Evolutionary conservation across 768 basidiomycete genomes (phyloP).

Genomic region (Tylopilus rubrobrunneus): DNA sequence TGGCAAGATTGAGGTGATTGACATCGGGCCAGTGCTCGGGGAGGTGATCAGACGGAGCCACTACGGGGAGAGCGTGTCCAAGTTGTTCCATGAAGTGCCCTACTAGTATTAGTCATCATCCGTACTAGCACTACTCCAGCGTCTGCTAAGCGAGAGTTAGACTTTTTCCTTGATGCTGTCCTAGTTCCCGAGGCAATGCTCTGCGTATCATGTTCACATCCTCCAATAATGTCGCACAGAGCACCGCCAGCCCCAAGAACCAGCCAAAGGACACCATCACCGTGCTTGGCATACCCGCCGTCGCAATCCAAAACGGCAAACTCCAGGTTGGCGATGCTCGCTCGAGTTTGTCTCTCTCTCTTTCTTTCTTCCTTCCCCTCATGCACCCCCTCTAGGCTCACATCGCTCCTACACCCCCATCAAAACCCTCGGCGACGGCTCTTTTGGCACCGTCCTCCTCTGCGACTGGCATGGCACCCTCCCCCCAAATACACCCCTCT

Average conservation of each 20-base stretch:
- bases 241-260: slow-evolving; percentile 22
- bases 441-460: slow-evolving; percentile 97
- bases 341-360: slow-evolving; percentile 51
- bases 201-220: slow-evolving; percentile 32
- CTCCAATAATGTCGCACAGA: slow-evolving; percentile 25
- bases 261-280: slow-evolving; percentile 55
- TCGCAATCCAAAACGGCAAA: slow-evolving; percentile 63
- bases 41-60: slow-evolving; percentile 96
- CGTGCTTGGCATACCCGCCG: slow-evolving; percentile 73
- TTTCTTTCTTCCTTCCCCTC: neutral
- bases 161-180: slow-evolving; percentile 13
- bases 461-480: slow-evolving; percentile 99
- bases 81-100: slow-evolving; percentile 86
- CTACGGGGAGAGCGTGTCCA: slow-evolving; percentile 93
- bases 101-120: slow-evolving; percentile 45
- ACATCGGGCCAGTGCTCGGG: slow-evolving; percentile 91
- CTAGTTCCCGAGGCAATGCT: slow-evolving; percentile 31
- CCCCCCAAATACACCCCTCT: slow-evolving; percentile 84
- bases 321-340: slow-evolving; percentile 72
- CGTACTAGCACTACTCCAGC: neutral
- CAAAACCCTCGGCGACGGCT: slow-evolving; percentile 97
- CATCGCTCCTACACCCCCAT: slow-evolving; percentile 89
- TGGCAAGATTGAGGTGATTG: slow-evolving; percentile 86
- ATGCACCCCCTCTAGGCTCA: slow-evolving; percentile 50
- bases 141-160: neutral